Conservation (phyloP, 1,139 yeast species). For the Kodamaea suecica region DNA sequence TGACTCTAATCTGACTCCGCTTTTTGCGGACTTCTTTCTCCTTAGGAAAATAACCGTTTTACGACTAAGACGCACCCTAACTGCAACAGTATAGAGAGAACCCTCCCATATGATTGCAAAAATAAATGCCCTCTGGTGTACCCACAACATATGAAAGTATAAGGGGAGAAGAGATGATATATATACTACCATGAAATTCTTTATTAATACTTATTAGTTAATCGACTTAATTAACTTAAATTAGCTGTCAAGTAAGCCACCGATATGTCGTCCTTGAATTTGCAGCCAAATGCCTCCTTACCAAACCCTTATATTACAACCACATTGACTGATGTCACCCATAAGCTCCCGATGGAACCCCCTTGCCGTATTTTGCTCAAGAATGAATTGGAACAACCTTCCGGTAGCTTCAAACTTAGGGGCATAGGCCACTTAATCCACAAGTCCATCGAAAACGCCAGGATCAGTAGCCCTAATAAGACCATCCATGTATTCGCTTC, state of each 20-base stretch:
- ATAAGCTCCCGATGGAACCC: conserved; percentile 27
- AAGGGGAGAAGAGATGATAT: too few relatives aligned
- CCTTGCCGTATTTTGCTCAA: conserved; percentile 55
- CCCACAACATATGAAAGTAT: too few relatives aligned
- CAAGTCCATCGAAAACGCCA: conserved; percentile 24
- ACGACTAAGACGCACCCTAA: too few relatives aligned
- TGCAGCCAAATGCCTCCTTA: conserved; percentile 8
- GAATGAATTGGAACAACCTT: conserved; percentile 65
- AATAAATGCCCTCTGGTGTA: too few relatives aligned
- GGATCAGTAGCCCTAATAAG: conserved; percentile 12
- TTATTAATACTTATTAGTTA: too few relatives aligned
- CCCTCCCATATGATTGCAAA: too few relatives aligned
- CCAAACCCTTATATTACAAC: conserved; percentile 38
- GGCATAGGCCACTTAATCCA: conserved; percentile 55
- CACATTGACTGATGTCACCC: conserved; percentile 38
- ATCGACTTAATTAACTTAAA: background rate
- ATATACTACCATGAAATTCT: too few relatives aligned
- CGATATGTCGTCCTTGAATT: conserved; percentile 7
- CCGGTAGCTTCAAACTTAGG: conserved; percentile 69
- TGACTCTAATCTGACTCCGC: too few relatives aligned
- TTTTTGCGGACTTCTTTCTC: too few relatives aligned
- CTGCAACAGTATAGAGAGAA: too few relatives aligned
- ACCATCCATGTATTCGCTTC: conserved; percentile 55
- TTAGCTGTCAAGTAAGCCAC: too few relatives aligned
- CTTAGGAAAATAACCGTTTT: too few relatives aligned